Conservation (phyloP, 257 asterid species). For the Phtheirospermum japonicum region DNA sequence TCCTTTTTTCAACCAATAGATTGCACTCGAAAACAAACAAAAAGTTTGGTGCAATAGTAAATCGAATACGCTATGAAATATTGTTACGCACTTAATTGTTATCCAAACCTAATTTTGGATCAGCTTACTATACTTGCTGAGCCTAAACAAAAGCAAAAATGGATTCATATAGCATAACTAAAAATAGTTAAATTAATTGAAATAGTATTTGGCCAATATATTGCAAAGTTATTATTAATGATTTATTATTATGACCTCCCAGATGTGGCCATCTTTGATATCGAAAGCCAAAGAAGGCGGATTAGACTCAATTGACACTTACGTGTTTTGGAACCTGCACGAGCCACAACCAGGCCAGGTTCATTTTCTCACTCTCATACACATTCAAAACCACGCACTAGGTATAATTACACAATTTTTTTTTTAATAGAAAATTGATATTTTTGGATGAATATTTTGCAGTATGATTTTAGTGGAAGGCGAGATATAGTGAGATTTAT, state of each 20-base stretch:
- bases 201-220: too few species aligned
- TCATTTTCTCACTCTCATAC: not conserved
- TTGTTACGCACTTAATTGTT: too few species aligned
- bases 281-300: constrained; percentile 78
- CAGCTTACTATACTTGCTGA: not conserved
- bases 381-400: too few species aligned
- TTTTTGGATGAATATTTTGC: too few species aligned
- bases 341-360: constrained; percentile 77
- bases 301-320: constrained; percentile 67
- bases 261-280: constrained; percentile 89
- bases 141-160: too few species aligned
- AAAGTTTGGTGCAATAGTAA: not conserved
- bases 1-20: too few species aligned
- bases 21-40: too few species aligned
- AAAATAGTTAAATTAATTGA: too few species aligned
- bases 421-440: not conserved
- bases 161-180: not conserved
- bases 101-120: too few species aligned
- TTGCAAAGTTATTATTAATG: too few species aligned
- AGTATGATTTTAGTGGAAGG: constrained; percentile 84
- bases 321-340: constrained; percentile 85
- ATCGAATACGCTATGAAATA: too few species aligned
- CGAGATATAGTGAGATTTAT: constrained; percentile 59
- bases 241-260: constrained; percentile 12
- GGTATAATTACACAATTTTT: not conserved